Evolutionary conservation across 345 rosid species (phyloP), one percentile per base, ranked within the genome.

Genomic region (Lenwebbia sp.): DNA sequence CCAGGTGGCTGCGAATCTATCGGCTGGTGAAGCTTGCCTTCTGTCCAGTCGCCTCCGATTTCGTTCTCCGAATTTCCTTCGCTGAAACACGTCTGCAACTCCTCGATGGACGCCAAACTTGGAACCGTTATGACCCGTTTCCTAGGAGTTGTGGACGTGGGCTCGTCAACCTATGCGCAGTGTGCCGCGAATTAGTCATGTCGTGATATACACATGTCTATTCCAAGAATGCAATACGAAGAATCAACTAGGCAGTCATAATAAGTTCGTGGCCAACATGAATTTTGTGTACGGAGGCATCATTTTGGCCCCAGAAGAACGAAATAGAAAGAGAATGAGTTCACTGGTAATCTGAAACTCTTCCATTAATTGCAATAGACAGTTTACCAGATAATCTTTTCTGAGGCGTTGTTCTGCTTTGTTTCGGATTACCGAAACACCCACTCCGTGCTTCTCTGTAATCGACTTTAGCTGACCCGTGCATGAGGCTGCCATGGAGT

Each of bases 371-470:
- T 50, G 13, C 52, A 50, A 22, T 17, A 37, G 62, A 81, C 30
- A 85, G 62, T 91, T 60, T 91, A 97, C 99, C 97, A 92, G 85
- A 89, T 95, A 97, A 87, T 94, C 95, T 89, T 92, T 90, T 41
- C 94, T 90, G 85, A 96, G 92, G 86, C 92, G 92, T 88, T 94
- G 93, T 83, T 95, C 94, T 83, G 98, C 93, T 88, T 89, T 90
- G 89, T 65, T 91, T 90, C 95, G 92, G 86, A 96, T 91, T 75
- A 47, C 89, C 65, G 93, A 89, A 56, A 95, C 87, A 84, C 85
- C 87, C 85, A 92, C 88, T 21, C 95, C 92, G 85, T 96, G 98
- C 47, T 87, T 91, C 88, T 94, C 95, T 88, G 93, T 94, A 78
- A 90, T 44, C 13, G 88, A 89, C 55, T 89, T 89, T 65, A 94